phyloP scores from a whole-genome alignment of 2,329 filamentous ascomycete species.

The Tolypocladium album region DNA sequence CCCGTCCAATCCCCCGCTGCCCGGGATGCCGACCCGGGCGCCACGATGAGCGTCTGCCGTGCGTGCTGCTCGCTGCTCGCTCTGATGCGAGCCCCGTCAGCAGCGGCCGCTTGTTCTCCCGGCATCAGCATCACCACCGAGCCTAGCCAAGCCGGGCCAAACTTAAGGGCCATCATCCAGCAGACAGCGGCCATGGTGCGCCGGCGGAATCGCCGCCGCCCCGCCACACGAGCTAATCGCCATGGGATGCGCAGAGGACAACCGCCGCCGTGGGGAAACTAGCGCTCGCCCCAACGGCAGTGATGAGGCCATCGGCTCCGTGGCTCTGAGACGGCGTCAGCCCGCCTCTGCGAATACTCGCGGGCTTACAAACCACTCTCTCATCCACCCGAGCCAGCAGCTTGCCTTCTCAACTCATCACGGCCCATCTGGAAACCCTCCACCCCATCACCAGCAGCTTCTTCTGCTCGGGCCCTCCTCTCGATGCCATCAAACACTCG shows the following conservation, averaged over 20 bases:
- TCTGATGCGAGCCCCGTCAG: background rate
- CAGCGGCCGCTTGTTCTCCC: background rate
- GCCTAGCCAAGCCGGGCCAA: background rate
- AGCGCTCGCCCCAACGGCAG: background rate
- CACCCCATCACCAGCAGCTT: background rate
- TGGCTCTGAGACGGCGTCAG: background rate
- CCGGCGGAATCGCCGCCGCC: background rate
- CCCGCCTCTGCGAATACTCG: background rate
- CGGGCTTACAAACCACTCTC: background rate
- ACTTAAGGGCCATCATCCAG: background rate
- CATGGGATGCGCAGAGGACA: background rate
- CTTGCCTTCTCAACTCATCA: background rate
- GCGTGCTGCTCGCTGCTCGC: background rate
- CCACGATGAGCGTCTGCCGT: background rate
- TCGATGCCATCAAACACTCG: background rate
- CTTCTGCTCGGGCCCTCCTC: background rate
- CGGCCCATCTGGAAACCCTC: background rate
- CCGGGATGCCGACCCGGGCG: background rate
- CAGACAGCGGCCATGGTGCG: background rate
- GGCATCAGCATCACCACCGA: too few species aligned
- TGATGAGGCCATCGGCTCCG: background rate
- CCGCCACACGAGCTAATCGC: background rate
- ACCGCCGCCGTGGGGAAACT: background rate
- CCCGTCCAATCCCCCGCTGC: background rate
- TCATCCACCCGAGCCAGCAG: background rate